Evolutionary conservation across 495 filamentous ascomycete species (phyloP), one percentile per base, ranked within the genome.

Genomic region (Diplogelasinospora grovesii): DNA sequence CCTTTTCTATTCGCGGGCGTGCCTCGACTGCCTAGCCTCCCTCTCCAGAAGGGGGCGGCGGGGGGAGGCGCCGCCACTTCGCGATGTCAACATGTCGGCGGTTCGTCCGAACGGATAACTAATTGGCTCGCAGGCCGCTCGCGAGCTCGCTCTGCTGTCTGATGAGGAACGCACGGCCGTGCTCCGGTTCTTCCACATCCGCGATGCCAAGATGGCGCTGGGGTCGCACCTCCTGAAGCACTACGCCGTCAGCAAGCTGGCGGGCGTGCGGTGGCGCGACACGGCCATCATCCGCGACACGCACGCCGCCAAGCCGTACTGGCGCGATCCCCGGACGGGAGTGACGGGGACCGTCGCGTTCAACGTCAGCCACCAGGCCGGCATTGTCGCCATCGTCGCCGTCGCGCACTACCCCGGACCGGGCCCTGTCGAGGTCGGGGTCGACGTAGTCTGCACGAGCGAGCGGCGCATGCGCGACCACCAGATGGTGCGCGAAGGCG

Each of bases 321-420:
- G 54, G 30, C 39, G 45, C 23, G 53, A 65, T 41, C 40, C 54
- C 0, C 50, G 39, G 6, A 48, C 60, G 14, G 48, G 51, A 11
- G n/a, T n/a, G n/a, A 14, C 36, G 11, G 36, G 58, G 36, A 60
- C 63, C 18, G 68, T 90, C 13, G 74, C 83, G 40, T 95, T 95
- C 73, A 95, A 95, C 56, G 83, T 95, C 39, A 84, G 78, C 38
- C 89, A 95, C 55, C 89, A 95, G 58, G 83, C 82, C 10, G 85
- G 85, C 0, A 61, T 95, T 8, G 86, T 90, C 8, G 72, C 75
- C 4, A 59, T 71, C 8, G 63, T 69, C n/a, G 68, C 66, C 16
- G 57, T 65, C 8, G 49, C 53, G 20, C 51, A 50, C 45, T 70
- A 59, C 41, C 56, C 36, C 28, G 48, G n/a, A 6, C 29, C 36